Base-by-base conservation (phyloP, 106 monocot genomes). In the Iris macrosiphon region DNA sequence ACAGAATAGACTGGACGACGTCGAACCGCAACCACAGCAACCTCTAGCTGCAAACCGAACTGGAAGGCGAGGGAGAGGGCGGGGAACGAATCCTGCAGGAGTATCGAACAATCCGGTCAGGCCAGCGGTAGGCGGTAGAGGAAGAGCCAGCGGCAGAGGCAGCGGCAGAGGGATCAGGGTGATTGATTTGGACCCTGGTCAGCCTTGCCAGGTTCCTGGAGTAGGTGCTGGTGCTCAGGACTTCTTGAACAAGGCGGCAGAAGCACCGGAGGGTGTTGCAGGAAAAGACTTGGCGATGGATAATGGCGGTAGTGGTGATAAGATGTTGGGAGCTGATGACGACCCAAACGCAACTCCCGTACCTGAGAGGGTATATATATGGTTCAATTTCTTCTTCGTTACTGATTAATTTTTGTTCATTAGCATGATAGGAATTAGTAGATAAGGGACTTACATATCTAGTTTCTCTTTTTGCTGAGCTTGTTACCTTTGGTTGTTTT, bases 121-220 rank as follows among this genome's bases (percentile, higher is more conserved):
- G 82, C 40, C 35, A 57, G 50, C 63, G 38, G 74, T 21, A 68
- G 77, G 63, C 46, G 83, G 87, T 26, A 77, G 90, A 59, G 90
- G 98, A 35, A 73, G 78, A 38, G n/a, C n/a, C n/a, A n/a, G n/a
- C n/a, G 91, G 81, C 62, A 90, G 98, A 42, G 71, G 79, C 41
- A n/a, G n/a, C n/a, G n/a, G n/a, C n/a, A n/a, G n/a, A n/a, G 87
- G 70, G 13, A 45, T 78, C 44, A 61, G 62, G 55, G 49, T 87
- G 44, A 87, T 87, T 52, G 78, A 98, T 63, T 77, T 91, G 4
- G 80, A 98, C 56, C 75, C 80, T 35, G 87, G 87, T 26, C 75
- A 85, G 63, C 83, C 86, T 67, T 82, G 83, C 34, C 72, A 79
- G 33, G 50, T 73, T 41, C 40, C 71, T 26, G 76, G 74, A 17